Evolutionary conservation across 2,329 filamentous ascomycete species (phyloP).

Genomic region (Fusarium bactridioides): DNA sequence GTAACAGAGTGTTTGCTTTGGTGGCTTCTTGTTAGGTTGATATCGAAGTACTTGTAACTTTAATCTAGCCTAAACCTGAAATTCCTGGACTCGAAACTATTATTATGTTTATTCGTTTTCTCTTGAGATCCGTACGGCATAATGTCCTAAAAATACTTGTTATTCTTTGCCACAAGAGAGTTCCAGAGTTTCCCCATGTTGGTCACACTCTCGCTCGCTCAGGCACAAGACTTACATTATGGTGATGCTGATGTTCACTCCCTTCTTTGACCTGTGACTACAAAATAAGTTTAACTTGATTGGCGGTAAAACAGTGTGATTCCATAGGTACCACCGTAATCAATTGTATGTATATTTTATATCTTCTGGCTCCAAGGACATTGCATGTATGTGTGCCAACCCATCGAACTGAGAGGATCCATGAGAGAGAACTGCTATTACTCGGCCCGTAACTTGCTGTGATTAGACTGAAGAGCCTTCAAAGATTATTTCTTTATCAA

Average conservation of each 20-base stretch:
- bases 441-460: accelerated
- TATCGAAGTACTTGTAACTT: neutral
- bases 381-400: neutral
- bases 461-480: accelerated
- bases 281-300: accelerated
- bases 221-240: neutral
- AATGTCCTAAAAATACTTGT: too few relatives aligned
- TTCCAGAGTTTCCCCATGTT: neutral
- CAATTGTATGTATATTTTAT: neutral
- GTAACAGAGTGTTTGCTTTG: neutral
- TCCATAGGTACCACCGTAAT: accelerated
- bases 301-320: accelerated
- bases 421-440: neutral
- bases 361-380: neutral
- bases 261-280: neutral
- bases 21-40: neutral
- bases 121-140: neutral
- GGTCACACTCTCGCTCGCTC: neutral
- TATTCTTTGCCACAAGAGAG: too few relatives aligned
- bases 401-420: neutral
- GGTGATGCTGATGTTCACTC: neutral
- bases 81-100: neutral
- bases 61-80: neutral
- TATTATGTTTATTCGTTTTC: accelerated
- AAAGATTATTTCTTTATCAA: neutral